Percentiles rank a stretch among this genome's conserved stretches.
Conservation (phyloP, 305 asterid genomes). For the Solanum chacoense region DNA sequence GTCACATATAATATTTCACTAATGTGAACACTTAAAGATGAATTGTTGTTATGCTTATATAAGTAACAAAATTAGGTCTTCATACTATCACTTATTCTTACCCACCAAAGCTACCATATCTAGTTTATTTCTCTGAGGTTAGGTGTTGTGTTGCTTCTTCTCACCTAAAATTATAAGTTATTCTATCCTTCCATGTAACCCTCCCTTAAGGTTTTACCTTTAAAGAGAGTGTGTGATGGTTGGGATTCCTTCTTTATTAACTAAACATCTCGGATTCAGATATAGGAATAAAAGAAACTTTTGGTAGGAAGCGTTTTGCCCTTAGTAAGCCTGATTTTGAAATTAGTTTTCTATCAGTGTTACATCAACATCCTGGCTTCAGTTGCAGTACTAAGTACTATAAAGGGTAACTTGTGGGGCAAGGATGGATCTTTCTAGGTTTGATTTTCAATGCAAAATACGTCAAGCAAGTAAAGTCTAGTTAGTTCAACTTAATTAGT, state of each 20-base stretch:
- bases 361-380: neutral
- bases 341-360: no score
- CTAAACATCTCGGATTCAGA: neutral
- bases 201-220: neutral
- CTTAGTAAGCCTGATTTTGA: neutral
- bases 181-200: neutral
- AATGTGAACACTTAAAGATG: neutral
- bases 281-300: neutral
- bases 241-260: neutral
- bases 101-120: neutral
- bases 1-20: neutral
- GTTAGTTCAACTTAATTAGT: slow-evolving; percentile 26
- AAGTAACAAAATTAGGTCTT: neutral
- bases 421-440: slow-evolving; percentile 25
- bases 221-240: neutral
- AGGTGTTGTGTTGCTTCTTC: neutral
- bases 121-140: neutral
- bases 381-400: neutral
- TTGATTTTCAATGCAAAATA: slow-evolving; percentile 21
- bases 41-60: neutral
- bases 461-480: slow-evolving; percentile 7
- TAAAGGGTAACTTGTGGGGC: slow-evolving; percentile 4
- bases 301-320: neutral
- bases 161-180: neutral
- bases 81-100: neutral